Conservation (phyloP, 768 basidiomycete species). For the Hemileccinum rubropunctum region DNA sequence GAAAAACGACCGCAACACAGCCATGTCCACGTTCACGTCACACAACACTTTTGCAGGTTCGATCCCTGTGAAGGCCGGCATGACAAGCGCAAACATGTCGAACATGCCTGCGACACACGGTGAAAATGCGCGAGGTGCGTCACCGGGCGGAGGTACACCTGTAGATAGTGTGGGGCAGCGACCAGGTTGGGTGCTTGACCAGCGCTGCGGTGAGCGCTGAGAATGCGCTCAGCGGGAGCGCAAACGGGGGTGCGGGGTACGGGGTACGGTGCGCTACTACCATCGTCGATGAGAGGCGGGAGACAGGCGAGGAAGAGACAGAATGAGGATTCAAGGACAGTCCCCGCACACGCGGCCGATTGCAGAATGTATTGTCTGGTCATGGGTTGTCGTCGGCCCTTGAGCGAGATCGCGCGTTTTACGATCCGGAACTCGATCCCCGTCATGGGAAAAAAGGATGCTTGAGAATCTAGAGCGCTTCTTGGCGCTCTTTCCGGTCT, state of each 20-base stretch:
- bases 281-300: slow-evolving; percentile 39
- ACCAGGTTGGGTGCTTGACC: slow-evolving; percentile 53
- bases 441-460: slow-evolving; percentile 34
- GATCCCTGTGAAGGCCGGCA: slow-evolving; percentile 14
- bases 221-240: slow-evolving; percentile 55
- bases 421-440: slow-evolving; percentile 38
- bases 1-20: slow-evolving; percentile 52
- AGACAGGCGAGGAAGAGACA: slow-evolving; percentile 66
- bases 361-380: slow-evolving; percentile 15
- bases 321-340: slow-evolving; percentile 44
- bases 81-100: slow-evolving; percentile 15
- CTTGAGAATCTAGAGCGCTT: slow-evolving; percentile 34
- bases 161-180: slow-evolving; percentile 17
- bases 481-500: slow-evolving; percentile 45
- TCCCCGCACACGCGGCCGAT: slow-evolving; percentile 35
- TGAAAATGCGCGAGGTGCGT: slow-evolving; percentile 53
- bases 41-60: slow-evolving; percentile 21
- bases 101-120: slow-evolving; percentile 50
- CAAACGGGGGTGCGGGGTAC: slow-evolving; percentile 57
- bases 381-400: neutral
- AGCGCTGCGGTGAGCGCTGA: slow-evolving; percentile 51
- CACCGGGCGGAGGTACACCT: slow-evolving; percentile 42
- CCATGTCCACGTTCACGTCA: slow-evolving; percentile 26
- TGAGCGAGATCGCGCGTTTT: slow-evolving; percentile 20
- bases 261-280: slow-evolving; percentile 26